Percentiles rank a stretch among this genome's conserved stretches.
phyloP scores from a whole-genome alignment of 129 eudicot genomes.

The Mikania micrantha region DNA sequence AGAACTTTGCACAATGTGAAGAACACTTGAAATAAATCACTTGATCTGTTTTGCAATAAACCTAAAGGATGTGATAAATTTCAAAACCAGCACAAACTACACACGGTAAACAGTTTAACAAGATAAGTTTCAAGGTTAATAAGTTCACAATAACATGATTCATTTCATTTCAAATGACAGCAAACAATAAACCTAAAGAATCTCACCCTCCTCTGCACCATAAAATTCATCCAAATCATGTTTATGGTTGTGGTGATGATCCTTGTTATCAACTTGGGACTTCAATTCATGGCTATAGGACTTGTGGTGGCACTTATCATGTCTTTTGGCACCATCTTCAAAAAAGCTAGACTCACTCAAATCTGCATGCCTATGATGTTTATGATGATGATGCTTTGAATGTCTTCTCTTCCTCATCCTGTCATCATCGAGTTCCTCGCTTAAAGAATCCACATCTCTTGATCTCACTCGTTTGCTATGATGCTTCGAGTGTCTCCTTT shows the following conservation, averaged over 20 bases:
- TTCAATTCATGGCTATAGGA: slow-evolving; percentile 31
- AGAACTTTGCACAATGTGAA: too few species aligned
- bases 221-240: not conserved
- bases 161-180: not conserved
- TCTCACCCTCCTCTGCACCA: not conserved
- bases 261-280: slow-evolving; percentile 22
- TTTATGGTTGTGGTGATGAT: not conserved
- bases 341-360: slow-evolving; percentile 26
- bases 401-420: slow-evolving; percentile 22
- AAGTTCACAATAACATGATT: not conserved
- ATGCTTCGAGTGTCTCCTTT: slow-evolving; percentile 29
- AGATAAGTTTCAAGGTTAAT: not conserved
- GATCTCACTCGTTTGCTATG: slow-evolving; percentile 11
- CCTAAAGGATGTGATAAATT: not conserved
- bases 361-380: slow-evolving; percentile 35
- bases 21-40: too few species aligned
- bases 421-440: slow-evolving; percentile 35
- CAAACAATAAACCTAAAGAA: not conserved
- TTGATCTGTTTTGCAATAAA: not conserved
- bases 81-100: not conserved
- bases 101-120: not conserved
- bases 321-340: slow-evolving; percentile 27
- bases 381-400: slow-evolving; percentile 31
- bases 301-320: slow-evolving; percentile 39
- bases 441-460: slow-evolving; percentile 32